Evolutionary conservation across 768 basidiomycete genomes (phyloP), one percentile per base, ranked within the genome.

Genomic region (Lactarius vividus): DNA sequence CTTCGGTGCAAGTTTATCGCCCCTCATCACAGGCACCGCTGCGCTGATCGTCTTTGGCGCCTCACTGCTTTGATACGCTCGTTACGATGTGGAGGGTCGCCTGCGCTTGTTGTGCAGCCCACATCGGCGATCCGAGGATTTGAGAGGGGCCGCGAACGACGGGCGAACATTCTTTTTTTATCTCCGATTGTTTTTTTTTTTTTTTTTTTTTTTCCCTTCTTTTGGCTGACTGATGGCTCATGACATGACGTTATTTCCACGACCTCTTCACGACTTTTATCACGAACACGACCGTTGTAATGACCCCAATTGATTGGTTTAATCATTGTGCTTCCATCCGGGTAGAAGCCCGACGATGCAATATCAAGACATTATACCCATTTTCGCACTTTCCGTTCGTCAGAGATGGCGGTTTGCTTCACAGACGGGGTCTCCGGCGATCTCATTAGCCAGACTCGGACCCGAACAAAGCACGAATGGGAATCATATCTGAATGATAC

Each of bases 261-360:
- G n/a, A 56, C 55, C 44, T 61, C 35, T 54, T 71, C n/a, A 72
- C 68, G 71, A 71, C 66, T 23, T 23, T 46, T 37, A 60, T 46
- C 31, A 56, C 59, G 62, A 18, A 60, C 55, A 65, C 63, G 56
- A 28, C 57, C 46, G 35, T 35, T 54, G 58, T 46, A 62, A 62
- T 37, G 63, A 53, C 49, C 44, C 11, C 15, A 29, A 18, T 28
- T 26, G 37, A 18, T 44, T 11, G 26, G 44, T 15, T 39, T 59
- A 11, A 23, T 23, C 57, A 26, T 26, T 26, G 46, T 35, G 33
- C 42, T 44, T 46, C 59, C 28, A 5, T 29, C 33, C 44, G 40
- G 10, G n/a, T 23, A 49, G 11, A 13, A 26, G 23, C 23, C 46
- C 23, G 46, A 49, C 46, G 26, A 46, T 46, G 13, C 44, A 46